These are phyloP conservation scores for Hericium coralloides DNA, from an alignment of 768 basidiomycete genomes.

Conservation along the genomic window DNA sequence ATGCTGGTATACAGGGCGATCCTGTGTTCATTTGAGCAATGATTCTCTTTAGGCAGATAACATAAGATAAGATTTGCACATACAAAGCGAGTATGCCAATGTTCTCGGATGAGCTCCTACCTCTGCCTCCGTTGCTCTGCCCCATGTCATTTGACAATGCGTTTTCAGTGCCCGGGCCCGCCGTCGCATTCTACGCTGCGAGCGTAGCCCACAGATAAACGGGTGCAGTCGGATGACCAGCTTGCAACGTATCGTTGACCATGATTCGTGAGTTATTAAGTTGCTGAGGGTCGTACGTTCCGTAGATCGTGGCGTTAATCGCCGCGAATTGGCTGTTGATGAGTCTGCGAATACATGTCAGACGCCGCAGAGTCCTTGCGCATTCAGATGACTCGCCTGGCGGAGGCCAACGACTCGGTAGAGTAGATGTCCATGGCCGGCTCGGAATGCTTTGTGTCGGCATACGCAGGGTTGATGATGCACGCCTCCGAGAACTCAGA, in stretches of 20 bases:
- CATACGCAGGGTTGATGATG: conserved; percentile 65
- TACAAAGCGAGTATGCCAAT: no score
- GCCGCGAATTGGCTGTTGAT: conserved; percentile 50
- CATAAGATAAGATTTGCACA: no score
- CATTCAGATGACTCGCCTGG: conserved; percentile 28
- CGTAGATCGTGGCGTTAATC: conserved; percentile 41
- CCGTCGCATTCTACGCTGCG: conserved; percentile 53
- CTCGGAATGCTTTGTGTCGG: conserved; percentile 52
- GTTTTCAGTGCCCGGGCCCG: conserved; percentile 18
- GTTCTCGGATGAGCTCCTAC: no score
- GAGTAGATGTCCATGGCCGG: conserved; percentile 71
- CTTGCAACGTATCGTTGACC: conserved; percentile 36
- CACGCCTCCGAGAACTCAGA: conserved; percentile 66
- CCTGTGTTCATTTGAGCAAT: no score
- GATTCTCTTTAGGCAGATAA: no score
- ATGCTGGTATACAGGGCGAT: no score
- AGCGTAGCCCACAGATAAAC: conserved; percentile 70
- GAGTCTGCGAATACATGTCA: no score
- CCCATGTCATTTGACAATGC: no score
- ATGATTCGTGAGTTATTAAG: conserved; percentile 43
- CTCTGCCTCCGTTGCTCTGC: no score
- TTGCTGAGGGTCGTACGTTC: no score
- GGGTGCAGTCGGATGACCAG: conserved; percentile 33
- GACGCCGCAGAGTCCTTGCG: conserved; percentile 7
- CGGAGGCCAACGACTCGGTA: conserved; percentile 49